These are phyloP conservation scores for Pythium chondricola DNA, from an alignment of 352 stramenopile genomes.

Conservation along the genomic window DNA sequence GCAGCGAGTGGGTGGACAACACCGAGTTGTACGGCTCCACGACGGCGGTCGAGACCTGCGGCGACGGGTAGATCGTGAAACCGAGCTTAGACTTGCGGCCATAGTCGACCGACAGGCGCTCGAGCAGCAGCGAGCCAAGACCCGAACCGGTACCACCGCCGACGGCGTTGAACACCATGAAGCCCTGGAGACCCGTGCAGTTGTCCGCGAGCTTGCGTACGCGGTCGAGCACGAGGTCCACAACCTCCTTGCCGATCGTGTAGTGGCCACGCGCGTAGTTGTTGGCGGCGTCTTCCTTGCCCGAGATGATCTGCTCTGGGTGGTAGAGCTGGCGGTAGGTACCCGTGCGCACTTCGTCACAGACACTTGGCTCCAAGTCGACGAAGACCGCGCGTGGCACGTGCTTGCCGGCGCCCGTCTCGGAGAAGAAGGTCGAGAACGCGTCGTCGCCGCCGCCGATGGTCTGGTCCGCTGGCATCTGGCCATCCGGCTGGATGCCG, in stretches of 20 bases:
- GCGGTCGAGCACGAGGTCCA: slow-evolving; percentile 95
- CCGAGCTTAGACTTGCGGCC: slow-evolving; percentile 96
- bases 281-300: slow-evolving; percentile 93
- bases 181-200: slow-evolving; percentile 96
- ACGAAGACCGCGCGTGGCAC: slow-evolving; percentile 94
- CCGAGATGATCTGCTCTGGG: slow-evolving; percentile 95
- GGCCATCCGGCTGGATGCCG: slow-evolving; percentile 90
- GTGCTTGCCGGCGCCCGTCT: slow-evolving; percentile 89
- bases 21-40: slow-evolving; percentile 99
- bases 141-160: slow-evolving; percentile 96
- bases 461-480: slow-evolving; percentile 50
- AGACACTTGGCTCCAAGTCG: slow-evolving; percentile 95
- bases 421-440: slow-evolving; percentile 92
- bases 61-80: slow-evolving; percentile 96
- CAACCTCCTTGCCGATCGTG: slow-evolving; percentile 93
- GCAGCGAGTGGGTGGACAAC: slow-evolving; percentile 95
- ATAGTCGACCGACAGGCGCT: slow-evolving; percentile 97
- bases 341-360: slow-evolving; percentile 92
- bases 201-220: slow-evolving; percentile 96
- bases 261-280: slow-evolving; percentile 90
- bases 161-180: slow-evolving; percentile 97
- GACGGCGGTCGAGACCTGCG: slow-evolving; percentile 94
- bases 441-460: slow-evolving; percentile 63
- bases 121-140: slow-evolving; percentile 94
- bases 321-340: slow-evolving; percentile 96